Evolutionary conservation across 371 early-diverging fungal genomes (phyloP).

Genomic region (Zychaea mexicana): DNA sequence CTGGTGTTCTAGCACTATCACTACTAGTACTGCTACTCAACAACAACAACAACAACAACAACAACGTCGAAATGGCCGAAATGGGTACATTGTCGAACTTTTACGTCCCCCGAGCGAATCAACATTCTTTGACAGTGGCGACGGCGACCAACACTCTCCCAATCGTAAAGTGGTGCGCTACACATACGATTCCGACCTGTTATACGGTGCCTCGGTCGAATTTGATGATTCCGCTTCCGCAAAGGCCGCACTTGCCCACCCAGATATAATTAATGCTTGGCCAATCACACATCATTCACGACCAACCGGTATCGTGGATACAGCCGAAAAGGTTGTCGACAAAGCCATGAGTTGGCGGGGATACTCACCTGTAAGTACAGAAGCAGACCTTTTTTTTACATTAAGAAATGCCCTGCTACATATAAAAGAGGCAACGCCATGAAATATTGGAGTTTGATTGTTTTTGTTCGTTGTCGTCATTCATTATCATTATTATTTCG

Average conservation of each 20-base stretch:
- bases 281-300: conserved; percentile 28
- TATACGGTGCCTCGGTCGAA: conserved; percentile 31
- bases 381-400: too few relatives aligned
- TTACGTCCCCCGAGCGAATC: neutral
- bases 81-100: conserved; percentile 21
- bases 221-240: conserved; percentile 21
- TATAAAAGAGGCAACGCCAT: too few relatives aligned
- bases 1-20: neutral
- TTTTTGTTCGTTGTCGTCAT: neutral
- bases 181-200: conserved; percentile 28
- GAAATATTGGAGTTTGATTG: too few relatives aligned
- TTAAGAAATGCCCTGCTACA: too few relatives aligned
- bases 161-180: conserved; percentile 21
- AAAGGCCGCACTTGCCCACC: conserved; percentile 9
- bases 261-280: conserved; percentile 28
- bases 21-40: too few relatives aligned
- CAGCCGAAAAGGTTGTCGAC: neutral
- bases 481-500: neutral
- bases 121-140: too few relatives aligned
- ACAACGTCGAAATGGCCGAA: neutral
- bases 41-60: neutral
- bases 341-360: conserved; percentile 8
- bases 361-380: neutral
- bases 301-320: conserved; percentile 8
- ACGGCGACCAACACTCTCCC: too few relatives aligned